Evolutionary conservation across 1,284 basidiomycete genomes (phyloP).

Genomic region (Veloporphyrellus conicus): DNA sequence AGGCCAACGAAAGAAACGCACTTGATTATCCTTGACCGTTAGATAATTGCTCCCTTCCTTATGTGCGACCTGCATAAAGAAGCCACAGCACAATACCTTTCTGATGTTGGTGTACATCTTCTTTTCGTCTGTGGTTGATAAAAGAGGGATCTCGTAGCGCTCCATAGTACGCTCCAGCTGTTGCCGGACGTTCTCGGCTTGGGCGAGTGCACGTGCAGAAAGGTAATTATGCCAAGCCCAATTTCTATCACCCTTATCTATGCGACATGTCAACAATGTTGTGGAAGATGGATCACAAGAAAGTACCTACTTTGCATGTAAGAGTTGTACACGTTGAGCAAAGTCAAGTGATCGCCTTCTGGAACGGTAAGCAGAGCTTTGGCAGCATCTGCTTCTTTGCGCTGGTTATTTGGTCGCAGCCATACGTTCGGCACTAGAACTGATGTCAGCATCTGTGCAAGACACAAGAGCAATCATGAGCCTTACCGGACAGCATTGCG

Average conservation of each 20-base stretch:
- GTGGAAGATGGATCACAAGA: background rate
- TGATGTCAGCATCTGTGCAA: conserved; percentile 4
- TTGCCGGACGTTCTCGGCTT: conserved; percentile 94
- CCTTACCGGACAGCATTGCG: conserved; percentile 87
- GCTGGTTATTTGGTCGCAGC: conserved; percentile 83
- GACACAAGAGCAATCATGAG: background rate
- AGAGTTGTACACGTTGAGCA: conserved; percentile 95
- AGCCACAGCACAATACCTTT: conserved; percentile 85
- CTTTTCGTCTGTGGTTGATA: conserved; percentile 76
- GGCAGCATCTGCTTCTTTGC: conserved; percentile 89
- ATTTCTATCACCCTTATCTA: conserved; percentile 72
- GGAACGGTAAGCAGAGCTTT: conserved; percentile 88
- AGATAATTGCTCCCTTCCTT: conserved; percentile 83
- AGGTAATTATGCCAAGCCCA: conserved; percentile 97
- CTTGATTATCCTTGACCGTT: conserved; percentile 94
- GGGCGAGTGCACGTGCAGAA: conserved; percentile 76
- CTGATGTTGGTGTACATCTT: conserved; percentile 80
- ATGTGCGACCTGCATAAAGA: conserved; percentile 99
- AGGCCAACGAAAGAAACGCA: conserved; percentile 16
- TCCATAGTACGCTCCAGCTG: conserved; percentile 95
- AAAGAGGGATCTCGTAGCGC: conserved; percentile 77
- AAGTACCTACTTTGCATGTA: conserved; percentile 74
- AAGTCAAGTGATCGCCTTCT: conserved; percentile 91
- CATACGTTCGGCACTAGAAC: conserved; percentile 85
- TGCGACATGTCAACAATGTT: conserved; percentile 1